Evolutionary conservation across 306 rosid species (phyloP).

Genomic region (Pueraria montana): DNA sequence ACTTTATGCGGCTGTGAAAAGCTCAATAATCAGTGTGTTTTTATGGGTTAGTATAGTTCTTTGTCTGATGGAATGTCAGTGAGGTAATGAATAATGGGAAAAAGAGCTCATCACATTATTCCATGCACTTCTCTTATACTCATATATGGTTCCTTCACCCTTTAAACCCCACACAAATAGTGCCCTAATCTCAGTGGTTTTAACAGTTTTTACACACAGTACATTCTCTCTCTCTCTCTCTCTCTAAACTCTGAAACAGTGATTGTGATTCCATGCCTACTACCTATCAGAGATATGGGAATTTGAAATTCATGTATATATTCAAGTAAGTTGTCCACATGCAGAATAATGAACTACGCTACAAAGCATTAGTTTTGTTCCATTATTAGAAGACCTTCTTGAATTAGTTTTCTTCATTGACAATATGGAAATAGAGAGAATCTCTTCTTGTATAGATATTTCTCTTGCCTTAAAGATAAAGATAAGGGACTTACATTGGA

Average conservation of each 20-base stretch:
- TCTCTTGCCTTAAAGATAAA: neutral
- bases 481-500: neutral
- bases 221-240: slow-evolving; percentile 33
- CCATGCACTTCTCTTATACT: slow-evolving; percentile 61
- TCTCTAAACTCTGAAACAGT: slow-evolving; percentile 34
- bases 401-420: slow-evolving; percentile 16
- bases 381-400: slow-evolving; percentile 6
- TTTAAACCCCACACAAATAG: slow-evolving; percentile 48
- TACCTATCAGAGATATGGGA: slow-evolving; percentile 40
- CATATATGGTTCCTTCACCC: slow-evolving; percentile 48
- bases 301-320: slow-evolving; percentile 12
- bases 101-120: slow-evolving; percentile 66
- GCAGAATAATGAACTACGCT: slow-evolving; percentile 49
- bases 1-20: slow-evolving; percentile 75
- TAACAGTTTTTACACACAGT: slow-evolving; percentile 43
- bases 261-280: slow-evolving; percentile 23
- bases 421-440: slow-evolving; percentile 21
- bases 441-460: neutral
- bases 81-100: slow-evolving; percentile 69
- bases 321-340: slow-evolving; percentile 50
- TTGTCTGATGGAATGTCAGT: slow-evolving; percentile 81
- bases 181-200: slow-evolving; percentile 49
- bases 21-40: slow-evolving; percentile 61
- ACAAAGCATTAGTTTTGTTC: slow-evolving; percentile 34
- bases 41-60: slow-evolving; percentile 58